Evolutionary conservation across 2,329 filamentous ascomycete genomes (phyloP).

Genomic region (Plectosphaerella cucumerina): DNA sequence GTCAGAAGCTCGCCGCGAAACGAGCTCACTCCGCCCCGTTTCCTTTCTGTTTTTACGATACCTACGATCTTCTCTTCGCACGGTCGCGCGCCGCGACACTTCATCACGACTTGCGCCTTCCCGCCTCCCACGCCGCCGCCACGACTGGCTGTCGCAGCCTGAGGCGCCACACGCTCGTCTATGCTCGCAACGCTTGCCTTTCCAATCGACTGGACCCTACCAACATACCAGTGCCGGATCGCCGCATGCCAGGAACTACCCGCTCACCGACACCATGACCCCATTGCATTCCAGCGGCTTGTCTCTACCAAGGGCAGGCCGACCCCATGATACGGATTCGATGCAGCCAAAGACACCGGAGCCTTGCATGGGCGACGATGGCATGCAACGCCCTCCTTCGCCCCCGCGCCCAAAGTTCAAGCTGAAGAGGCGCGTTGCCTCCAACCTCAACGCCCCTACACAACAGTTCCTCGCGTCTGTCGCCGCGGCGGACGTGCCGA

Average conservation of each 20-base stretch:
- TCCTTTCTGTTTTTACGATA: not conserved
- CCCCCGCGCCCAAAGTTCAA: constrained; percentile 50
- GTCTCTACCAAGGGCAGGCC: constrained; percentile 38
- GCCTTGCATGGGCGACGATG: constrained; percentile 32
- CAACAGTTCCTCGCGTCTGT: constrained; percentile 65
- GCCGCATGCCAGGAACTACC: constrained; percentile 14
- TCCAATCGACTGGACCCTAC: not conserved
- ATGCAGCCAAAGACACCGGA: constrained; percentile 48
- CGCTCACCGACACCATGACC: constrained; percentile 31
- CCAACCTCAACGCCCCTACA: constrained; percentile 53
- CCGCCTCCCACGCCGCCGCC: not conserved
- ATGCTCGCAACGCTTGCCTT: too few species aligned
- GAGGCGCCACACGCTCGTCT: too few species aligned
- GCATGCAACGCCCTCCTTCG: constrained; percentile 35
- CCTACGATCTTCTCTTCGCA: not conserved
- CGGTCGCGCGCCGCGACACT: not conserved
- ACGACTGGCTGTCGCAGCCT: too few species aligned
- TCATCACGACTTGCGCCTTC: not conserved
- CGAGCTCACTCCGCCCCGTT: not conserved
- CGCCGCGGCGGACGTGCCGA: constrained; percentile 58
- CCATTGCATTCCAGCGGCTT: constrained; percentile 40
- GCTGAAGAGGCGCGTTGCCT: constrained; percentile 50
- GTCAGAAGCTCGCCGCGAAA: not conserved
- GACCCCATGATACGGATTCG: constrained; percentile 26
- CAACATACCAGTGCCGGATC: constrained; percentile 3